Conservation (phyloP, 495 filamentous ascomycete species). For the Penicillium roqueforti region DNA sequence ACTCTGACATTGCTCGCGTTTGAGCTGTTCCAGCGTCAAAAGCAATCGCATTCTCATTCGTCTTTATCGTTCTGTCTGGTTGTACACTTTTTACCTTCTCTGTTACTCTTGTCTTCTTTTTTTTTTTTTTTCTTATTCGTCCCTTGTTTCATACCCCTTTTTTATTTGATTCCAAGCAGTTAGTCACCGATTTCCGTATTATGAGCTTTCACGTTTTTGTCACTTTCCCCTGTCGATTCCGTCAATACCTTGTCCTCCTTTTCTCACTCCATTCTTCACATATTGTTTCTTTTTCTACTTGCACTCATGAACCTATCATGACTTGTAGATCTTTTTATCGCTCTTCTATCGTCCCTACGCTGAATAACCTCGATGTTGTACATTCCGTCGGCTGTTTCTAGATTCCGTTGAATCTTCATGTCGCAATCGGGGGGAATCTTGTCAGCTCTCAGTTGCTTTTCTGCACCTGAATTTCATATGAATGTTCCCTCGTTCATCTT, state of each 20-base stretch:
- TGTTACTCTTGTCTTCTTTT: slow-evolving; percentile 2
- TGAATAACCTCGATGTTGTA: slow-evolving; percentile 23
- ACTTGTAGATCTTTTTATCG: slow-evolving; percentile 17
- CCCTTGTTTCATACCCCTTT: slow-evolving; percentile 27
- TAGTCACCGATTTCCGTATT: slow-evolving; percentile 38
- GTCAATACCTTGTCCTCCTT: slow-evolving; percentile 26
- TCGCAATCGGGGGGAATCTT: background rate
- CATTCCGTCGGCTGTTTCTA: slow-evolving; percentile 22
- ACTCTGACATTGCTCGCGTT: background rate
- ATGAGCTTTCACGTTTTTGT: slow-evolving; percentile 42
- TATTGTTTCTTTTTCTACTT: slow-evolving; percentile 14
- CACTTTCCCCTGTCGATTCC: slow-evolving; percentile 15
- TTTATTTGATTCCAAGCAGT: slow-evolving; percentile 25
- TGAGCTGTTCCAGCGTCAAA: background rate
- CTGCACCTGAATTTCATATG: background rate
- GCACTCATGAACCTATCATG: slow-evolving; percentile 12
- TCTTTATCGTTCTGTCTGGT: background rate
- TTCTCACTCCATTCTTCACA: slow-evolving; percentile 17
- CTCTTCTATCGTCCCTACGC: background rate
- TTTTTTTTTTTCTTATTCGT: slow-evolving; percentile 1
- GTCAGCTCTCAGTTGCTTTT: background rate
- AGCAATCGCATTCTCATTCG: slow-evolving; percentile 6
- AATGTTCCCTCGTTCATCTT: background rate
- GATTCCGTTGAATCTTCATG: slow-evolving; percentile 7
- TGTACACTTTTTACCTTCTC: slow-evolving; percentile 13